Base-by-base conservation (phyloP, 306 rosid genomes). In the Oemleria cerasiformis region DNA sequence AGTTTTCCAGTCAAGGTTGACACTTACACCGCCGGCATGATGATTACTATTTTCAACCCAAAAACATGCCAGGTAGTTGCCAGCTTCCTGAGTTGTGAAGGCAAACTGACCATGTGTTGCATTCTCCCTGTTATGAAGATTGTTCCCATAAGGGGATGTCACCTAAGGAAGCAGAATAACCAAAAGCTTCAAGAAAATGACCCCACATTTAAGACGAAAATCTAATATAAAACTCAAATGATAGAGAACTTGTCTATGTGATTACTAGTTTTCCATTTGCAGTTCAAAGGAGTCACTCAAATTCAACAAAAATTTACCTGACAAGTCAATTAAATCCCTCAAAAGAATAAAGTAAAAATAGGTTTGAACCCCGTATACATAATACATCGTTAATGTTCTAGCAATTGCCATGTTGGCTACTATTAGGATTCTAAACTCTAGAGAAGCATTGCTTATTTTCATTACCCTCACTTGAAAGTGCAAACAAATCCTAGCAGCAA, bases 1-100 rank as follows among this genome's bases (percentile, higher is more conserved):
- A 15, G 87, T 91, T 89, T 76, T 94, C 99, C 99, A 91, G 71
- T 94, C 99, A 77, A 94, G 84, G 82, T 88, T 88, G 59, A 94
- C 79, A 75, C 86, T 91, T 42, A 88, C 79, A 4, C 81, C 78
- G 53, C 62, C 54, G 3, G 60, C 68, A 36, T 49, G 85, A 19
- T 63, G 77, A 40, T 71, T 67, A 10, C 65, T 82, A 34, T 84
- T 75, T 79, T 88, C 87, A 51, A 81, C 71, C 90, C 88, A 91
- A 77, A 94, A 89, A 78, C 99, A 91, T 21, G 97, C 96, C 66
- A 87, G 74, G 77, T 94, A 94, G 82, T 84, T 91, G 65, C 99
- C 99, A 73, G 90, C 76, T 77, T 94, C 99, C 4, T 79, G 88
- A 41, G 99, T 85, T 19, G 99, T 94, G 74, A 94, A 94, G 19